Evolutionary conservation across 495 filamentous ascomycete species (phyloP).

Genomic region (Halenospora varia): DNA sequence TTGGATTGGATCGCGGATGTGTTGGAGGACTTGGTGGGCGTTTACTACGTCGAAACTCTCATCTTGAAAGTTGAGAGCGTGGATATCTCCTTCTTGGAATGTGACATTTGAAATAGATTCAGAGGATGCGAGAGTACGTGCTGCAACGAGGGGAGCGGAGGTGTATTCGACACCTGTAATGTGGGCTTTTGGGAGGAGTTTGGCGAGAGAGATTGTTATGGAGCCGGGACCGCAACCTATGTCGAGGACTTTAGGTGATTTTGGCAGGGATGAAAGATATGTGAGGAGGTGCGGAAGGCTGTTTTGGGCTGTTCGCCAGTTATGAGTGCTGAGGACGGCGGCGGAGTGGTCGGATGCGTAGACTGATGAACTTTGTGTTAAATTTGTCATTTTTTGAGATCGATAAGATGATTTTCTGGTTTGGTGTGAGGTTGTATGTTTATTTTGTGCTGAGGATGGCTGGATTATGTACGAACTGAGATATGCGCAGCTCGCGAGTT

Average conservation of each 20-base stretch:
- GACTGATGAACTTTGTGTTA: background rate
- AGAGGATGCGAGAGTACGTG: background rate
- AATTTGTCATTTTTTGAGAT: background rate
- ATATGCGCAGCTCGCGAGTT: no score
- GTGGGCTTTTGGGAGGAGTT: constrained; percentile 39
- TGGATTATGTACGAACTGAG: no score
- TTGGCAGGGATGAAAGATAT: no score
- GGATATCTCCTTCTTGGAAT: background rate
- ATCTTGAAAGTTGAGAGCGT: background rate
- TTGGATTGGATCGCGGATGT: constrained; percentile 39
- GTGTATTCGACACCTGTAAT: constrained; percentile 31
- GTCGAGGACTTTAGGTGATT: no score
- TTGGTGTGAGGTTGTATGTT: no score
- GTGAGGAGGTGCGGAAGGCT: constrained; percentile 46
- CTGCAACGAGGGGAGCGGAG: background rate
- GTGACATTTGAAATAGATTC: background rate
- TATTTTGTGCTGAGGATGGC: no score
- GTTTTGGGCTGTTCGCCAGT: constrained; percentile 48
- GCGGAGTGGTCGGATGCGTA: constrained; percentile 48
- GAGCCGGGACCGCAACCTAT: constrained; percentile 54
- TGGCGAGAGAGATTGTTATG: constrained; percentile 47
- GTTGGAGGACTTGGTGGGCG: constrained; percentile 49
- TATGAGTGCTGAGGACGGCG: constrained; percentile 45
- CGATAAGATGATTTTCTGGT: background rate
- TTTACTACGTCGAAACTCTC: constrained; percentile 52